phyloP scores from a whole-genome alignment of 2,329 filamentous ascomycete species.

The Daldinia sp. region DNA sequence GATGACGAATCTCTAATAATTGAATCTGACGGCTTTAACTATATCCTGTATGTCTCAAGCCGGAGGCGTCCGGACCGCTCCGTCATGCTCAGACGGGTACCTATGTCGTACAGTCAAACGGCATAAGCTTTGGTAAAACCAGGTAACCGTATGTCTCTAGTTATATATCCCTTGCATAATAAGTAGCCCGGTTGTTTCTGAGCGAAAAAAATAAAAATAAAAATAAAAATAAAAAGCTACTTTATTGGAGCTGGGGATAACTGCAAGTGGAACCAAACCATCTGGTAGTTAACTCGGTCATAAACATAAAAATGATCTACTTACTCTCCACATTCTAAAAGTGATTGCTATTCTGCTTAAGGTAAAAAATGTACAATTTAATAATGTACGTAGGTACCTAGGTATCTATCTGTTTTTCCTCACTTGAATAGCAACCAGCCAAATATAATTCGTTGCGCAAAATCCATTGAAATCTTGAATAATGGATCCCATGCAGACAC shows the following conservation, averaged over 20 bases:
- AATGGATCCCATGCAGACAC: background rate
- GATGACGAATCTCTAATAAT: slow-evolving; percentile 28
- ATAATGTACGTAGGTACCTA: background rate
- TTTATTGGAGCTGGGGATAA: background rate
- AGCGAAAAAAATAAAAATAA: too few relatives aligned
- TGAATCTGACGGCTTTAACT: slow-evolving; percentile 23
- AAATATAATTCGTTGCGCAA: background rate
- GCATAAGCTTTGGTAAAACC: slow-evolving; percentile 11
- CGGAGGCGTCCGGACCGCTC: slow-evolving; percentile 17
- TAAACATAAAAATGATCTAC: background rate
- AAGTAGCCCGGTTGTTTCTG: too few relatives aligned
- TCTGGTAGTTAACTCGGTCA: background rate
- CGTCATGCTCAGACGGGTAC: slow-evolving; percentile 3
- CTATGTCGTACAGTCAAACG: slow-evolving; percentile 6
- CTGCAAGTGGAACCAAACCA: background rate
- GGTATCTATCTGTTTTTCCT: background rate
- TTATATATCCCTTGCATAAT: background rate
- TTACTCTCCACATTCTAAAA: background rate
- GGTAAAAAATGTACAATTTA: background rate
- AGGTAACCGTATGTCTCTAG: background rate
- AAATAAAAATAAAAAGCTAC: too few relatives aligned
- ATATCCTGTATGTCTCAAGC: slow-evolving; percentile 36
- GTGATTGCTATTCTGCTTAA: background rate
- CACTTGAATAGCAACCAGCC: background rate
- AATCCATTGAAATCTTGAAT: background rate